Base-by-base conservation (phyloP, 2,329 filamentous ascomycete genomes). In the Penicillium sp. region DNA sequence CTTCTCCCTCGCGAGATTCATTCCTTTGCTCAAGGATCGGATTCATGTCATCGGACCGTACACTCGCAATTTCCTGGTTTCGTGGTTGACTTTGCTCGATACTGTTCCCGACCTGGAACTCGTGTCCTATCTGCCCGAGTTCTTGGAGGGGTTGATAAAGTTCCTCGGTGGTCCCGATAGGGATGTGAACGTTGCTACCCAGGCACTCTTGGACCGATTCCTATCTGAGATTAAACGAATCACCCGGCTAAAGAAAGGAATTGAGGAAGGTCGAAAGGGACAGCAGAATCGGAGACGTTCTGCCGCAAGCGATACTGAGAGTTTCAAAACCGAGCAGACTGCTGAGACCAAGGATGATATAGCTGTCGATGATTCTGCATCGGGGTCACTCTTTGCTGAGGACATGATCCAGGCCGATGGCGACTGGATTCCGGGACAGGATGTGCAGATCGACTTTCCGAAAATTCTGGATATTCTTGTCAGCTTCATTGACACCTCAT, bases 381-480 rank as follows among this genome's bases (percentile, higher is more conserved):
- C 74, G 9, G 72, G 67, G 3, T 65, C 60, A 28, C 68, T 69
- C 4, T 81, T 82, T 54, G 74, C 85, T 24, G 80, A 81, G 13
- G 78, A 79, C 20, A 74, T 73, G 16, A 74, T 79, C 14, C 85
- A 84, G 55, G 85, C 82, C 40, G 92, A 96, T 62, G 92, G 92
- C 54, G 94, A 97, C 67, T 99, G 92, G 91, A 87, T 97, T 41
- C 95, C 95, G 0, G 94, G 95, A 1, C 94, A 99, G 72, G 94
- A 99, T 70, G 91, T 96, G 7, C 88, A 95, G 53, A 89, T 99
- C 55, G 92, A 97, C 71, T 90, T 96, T 71, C 86, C 89, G 54
- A 90, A 88, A 60, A 95, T 99, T 31, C 76, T 99, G 43, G 89
- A 95, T 62, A 99, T 97, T 48, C 74, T 99, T 38, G 91, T 95